Base-by-base conservation (phyloP, 31 red algal species). In the Endocladia muricata region DNA sequence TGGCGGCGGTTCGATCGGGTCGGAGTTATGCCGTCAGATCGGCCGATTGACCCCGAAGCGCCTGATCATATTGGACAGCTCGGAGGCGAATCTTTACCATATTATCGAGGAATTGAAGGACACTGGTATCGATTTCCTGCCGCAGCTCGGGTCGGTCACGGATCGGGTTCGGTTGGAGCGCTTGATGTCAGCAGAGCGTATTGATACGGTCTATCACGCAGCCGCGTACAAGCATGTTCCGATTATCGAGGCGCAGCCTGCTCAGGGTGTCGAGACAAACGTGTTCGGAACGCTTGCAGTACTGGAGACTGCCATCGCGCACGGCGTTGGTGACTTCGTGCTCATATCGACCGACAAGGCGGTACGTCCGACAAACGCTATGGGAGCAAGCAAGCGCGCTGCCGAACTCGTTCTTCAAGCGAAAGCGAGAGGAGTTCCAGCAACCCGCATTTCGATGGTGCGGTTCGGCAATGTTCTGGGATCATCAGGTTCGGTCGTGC, bases 191-290 rank as follows among this genome's bases (percentile, higher is more conserved):
- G n/a, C 13, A n/a, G 47, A 52, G n/a, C 13, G 47, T 15, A 52
- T 52, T 52, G n/a, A 52, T n/a, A 52, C 47, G 47, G 47, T 52
- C 13, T 52, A 52, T n/a, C 47, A 52, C 47, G 47, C 47, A 52
- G 47, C 47, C 13, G 47, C 47, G 11, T 52, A 52, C 47, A 52
- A 52, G 47, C 47, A 52, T n/a, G 47, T 52, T 15, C 47, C 47
- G 11, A n/a, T 52, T 11, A n/a, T n/a, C n/a, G n/a, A n/a, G n/a
- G n/a, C n/a, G n/a, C n/a, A n/a, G n/a, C n/a, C n/a, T n/a, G n/a
- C 13, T 52, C 47, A 52, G 47, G 47, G 47, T 15, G 11, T 52
- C 13, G n/a, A n/a, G n/a, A 52, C 47, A 13, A 52, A 52, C 47
- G 47, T 52, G 47, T 52, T 52, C n/a, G 47, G 47, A 13, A 52